A percentile compares a stretch with the other conserved stretches of the same genome.
Conservation (phyloP, 371 early-diverging fungal species). For the Smittium culicis region DNA sequence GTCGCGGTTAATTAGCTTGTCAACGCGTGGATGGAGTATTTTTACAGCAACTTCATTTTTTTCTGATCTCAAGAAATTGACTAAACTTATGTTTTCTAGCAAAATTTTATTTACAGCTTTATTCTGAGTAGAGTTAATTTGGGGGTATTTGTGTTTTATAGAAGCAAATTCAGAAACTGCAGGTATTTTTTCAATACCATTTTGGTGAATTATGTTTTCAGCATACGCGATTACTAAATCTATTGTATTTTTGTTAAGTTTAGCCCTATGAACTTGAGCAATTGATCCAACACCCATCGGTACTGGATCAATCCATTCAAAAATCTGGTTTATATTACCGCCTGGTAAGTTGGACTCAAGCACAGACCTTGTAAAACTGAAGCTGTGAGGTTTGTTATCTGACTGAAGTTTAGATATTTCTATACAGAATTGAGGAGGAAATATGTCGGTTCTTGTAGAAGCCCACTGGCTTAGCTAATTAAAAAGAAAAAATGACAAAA, state of each 20-base stretch:
- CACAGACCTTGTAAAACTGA: conserved; percentile 43
- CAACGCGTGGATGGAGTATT: conserved; percentile 77
- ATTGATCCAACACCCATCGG: conserved; percentile 92
- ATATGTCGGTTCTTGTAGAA: conserved; percentile 80
- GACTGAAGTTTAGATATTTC: conserved; percentile 71
- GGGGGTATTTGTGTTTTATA: not conserved
- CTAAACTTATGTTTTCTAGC: not conserved
- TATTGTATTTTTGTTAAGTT: conserved; percentile 21
- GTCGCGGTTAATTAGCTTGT: conserved; percentile 53
- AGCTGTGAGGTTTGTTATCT: conserved; percentile 61
- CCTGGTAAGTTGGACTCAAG: conserved; percentile 50
- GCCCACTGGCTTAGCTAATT: conserved; percentile 81
- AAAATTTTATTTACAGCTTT: not conserved
- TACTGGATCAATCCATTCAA: conserved; percentile 51
- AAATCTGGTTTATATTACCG: conserved; percentile 48
- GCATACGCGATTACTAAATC: no score
- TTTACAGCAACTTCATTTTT: conserved; percentile 63
- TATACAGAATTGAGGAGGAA: conserved; percentile 60
- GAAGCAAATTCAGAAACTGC: not conserved
- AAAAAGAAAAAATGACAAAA: not conserved
- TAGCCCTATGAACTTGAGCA: conserved; percentile 77
- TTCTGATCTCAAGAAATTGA: not conserved
- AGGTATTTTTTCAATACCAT: not conserved
- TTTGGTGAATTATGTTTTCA: not conserved
- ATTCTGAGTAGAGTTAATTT: not conserved